Percentiles rank a stretch among this genome's conserved stretches.
Conservation (phyloP, 768 basidiomycete genomes). For the Leccinum olivaceopallidum region DNA sequence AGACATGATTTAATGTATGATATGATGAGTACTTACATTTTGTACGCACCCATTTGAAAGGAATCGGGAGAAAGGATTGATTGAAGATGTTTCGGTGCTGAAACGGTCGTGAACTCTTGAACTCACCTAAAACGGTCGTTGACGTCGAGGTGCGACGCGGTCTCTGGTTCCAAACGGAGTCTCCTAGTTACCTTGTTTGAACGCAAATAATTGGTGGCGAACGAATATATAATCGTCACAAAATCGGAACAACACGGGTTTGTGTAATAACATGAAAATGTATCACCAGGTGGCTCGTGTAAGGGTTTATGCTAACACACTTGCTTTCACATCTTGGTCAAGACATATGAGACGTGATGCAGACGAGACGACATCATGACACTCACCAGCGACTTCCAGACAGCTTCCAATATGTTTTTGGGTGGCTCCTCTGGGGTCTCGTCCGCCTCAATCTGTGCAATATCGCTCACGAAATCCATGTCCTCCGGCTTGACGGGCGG, state of each 20-base stretch:
- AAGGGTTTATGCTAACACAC: not conserved
- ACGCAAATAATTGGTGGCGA: too few species aligned
- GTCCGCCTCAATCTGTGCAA: constrained; percentile 70
- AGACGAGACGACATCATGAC: not conserved
- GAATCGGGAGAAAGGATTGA: not conserved
- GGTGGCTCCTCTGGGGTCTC: constrained; percentile 73
- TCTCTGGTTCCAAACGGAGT: too few species aligned
- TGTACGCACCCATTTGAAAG: not conserved
- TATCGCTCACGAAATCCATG: constrained; percentile 82
- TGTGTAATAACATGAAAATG: not conserved
- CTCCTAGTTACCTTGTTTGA: too few species aligned
- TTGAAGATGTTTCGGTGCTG: too few species aligned
- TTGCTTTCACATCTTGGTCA: constrained; percentile 22
- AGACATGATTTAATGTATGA: not conserved
- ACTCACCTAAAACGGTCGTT: too few species aligned
- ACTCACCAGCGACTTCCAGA: constrained; percentile 83
- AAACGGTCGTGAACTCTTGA: too few species aligned
- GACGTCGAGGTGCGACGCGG: too few species aligned
- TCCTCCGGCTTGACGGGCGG: constrained; percentile 44
- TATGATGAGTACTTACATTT: too few species aligned
- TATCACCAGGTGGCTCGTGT: not conserved
- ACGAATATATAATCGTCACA: too few species aligned
- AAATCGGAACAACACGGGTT: not conserved
- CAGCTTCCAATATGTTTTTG: constrained; percentile 60
- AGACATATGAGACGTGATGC: constrained; percentile 6